Percentiles rank a stretch among this genome's conserved stretches.
Conservation (phyloP, 768 basidiomycete genomes). For the Leccinum olivaceopallidum region DNA sequence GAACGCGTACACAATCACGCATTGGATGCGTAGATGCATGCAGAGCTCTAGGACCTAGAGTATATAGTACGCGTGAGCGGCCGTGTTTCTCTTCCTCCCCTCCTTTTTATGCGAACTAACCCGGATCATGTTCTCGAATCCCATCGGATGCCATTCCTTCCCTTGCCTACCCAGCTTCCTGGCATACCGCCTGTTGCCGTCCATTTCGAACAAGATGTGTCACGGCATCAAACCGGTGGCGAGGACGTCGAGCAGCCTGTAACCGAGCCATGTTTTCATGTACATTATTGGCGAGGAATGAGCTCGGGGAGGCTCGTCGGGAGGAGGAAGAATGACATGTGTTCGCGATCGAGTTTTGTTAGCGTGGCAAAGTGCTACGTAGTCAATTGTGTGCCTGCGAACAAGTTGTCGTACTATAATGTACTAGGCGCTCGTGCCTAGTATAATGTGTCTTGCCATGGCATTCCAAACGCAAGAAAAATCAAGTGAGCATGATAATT, state of each 20-base stretch:
- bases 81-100: too few species aligned
- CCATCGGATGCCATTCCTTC: slow-evolving; percentile 79
- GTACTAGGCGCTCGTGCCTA: too few species aligned
- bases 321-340: slow-evolving; percentile 2
- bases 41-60: slow-evolving; percentile 85
- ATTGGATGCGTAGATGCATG: slow-evolving; percentile 71
- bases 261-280: slow-evolving; percentile 27
- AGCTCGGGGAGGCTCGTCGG: slow-evolving; percentile 9
- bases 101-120: slow-evolving; percentile 45
- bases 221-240: slow-evolving; percentile 81
- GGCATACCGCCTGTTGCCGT: slow-evolving; percentile 93
- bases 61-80: background rate
- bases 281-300: slow-evolving; percentile 12
- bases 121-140: slow-evolving; percentile 75
- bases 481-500: too few species aligned
- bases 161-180: slow-evolving; percentile 63
- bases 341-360: background rate
- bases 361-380: background rate
- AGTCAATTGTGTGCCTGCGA: too few species aligned
- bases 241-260: slow-evolving; percentile 64
- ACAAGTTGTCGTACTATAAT: too few species aligned
- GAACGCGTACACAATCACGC: slow-evolving; percentile 97
- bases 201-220: slow-evolving; percentile 97
- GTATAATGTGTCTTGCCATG: too few species aligned
- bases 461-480: too few species aligned